Percentiles rank a stretch among this genome's conserved stretches.
phyloP scores from a whole-genome alignment of 805 yeast genomes.

The Metschnikowia corniflorae region DNA sequence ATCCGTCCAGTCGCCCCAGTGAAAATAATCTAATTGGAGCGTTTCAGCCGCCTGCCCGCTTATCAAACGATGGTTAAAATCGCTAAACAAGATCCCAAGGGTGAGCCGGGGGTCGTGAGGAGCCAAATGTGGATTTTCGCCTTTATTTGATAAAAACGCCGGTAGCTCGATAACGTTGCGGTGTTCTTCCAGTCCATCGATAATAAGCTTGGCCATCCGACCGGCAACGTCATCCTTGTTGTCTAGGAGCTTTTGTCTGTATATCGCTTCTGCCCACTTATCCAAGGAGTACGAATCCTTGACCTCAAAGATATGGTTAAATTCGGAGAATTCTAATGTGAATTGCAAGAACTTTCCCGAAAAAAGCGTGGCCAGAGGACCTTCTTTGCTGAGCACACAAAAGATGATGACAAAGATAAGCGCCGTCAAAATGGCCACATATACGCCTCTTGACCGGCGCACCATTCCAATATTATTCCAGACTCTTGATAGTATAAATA shows the following conservation, averaged over 20 bases:
- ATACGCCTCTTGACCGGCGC: constrained; percentile 12
- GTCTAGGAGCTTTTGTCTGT: constrained; percentile 1
- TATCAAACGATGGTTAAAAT: constrained; percentile 13
- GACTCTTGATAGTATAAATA: too few relatives aligned
- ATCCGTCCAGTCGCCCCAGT: constrained; percentile 22
- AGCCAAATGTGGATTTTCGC: constrained; percentile 8
- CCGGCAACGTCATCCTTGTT: not conserved
- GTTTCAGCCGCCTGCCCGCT: constrained; percentile 3
- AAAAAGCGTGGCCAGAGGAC: not conserved
- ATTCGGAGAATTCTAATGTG: constrained; percentile 3
- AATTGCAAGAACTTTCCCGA: constrained; percentile 1
- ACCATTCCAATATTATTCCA: too few relatives aligned
- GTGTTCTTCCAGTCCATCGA: not conserved
- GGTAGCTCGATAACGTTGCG: constrained; percentile 5
- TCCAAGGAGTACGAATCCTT: constrained; percentile 9
- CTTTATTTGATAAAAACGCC: constrained; percentile 4
- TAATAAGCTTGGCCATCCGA: constrained; percentile 3
- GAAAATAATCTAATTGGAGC: constrained; percentile 10
- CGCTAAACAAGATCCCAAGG: constrained; percentile 14
- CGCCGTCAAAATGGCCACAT: constrained; percentile 2
- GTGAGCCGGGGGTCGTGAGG: constrained; percentile 23
- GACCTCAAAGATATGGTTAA: constrained; percentile 1
- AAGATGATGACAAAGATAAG: constrained; percentile 5
- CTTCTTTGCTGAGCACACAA: constrained; percentile 1
- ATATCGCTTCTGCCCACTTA: constrained; percentile 10